Conservation (phyloP, 495 filamentous ascomycete species). For the Penicillium roqueforti region DNA sequence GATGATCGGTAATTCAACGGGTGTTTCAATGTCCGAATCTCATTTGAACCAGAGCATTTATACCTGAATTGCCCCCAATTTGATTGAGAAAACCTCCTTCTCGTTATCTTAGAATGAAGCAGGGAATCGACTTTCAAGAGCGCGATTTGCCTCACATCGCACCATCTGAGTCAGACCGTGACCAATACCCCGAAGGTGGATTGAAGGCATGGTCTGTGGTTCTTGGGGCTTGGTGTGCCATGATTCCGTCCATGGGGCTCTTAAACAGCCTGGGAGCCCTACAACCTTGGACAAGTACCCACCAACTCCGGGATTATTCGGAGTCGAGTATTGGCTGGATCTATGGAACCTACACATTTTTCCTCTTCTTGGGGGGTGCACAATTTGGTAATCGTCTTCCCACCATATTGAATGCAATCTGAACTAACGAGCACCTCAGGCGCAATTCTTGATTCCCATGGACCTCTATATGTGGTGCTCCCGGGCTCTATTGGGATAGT, state of each 20-base stretch:
- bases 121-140: background rate
- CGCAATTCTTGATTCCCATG: constrained; percentile 28
- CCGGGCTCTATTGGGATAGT: constrained; percentile 31
- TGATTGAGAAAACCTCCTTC: background rate
- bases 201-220: constrained; percentile 62
- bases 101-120: background rate
- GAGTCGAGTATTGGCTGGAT: constrained; percentile 67
- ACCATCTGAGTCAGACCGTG: background rate
- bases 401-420: background rate
- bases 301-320: constrained; percentile 52
- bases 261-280: constrained; percentile 67
- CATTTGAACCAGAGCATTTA: too few species aligned
- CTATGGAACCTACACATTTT: constrained; percentile 61
- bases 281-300: constrained; percentile 51
- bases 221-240: constrained; percentile 56
- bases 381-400: constrained; percentile 24
- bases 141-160: background rate
- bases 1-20: too few species aligned
- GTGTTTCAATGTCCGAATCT: too few species aligned
- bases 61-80: too few species aligned
- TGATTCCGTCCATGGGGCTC: constrained; percentile 61
- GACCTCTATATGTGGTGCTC: constrained; percentile 18
- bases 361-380: constrained; percentile 49
- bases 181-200: constrained; percentile 61
- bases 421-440: constrained; percentile 15